Evolutionary conservation across 345 rosid genomes (phyloP), one percentile per base, ranked within the genome.

Genomic region (Eutrema japonicum): DNA sequence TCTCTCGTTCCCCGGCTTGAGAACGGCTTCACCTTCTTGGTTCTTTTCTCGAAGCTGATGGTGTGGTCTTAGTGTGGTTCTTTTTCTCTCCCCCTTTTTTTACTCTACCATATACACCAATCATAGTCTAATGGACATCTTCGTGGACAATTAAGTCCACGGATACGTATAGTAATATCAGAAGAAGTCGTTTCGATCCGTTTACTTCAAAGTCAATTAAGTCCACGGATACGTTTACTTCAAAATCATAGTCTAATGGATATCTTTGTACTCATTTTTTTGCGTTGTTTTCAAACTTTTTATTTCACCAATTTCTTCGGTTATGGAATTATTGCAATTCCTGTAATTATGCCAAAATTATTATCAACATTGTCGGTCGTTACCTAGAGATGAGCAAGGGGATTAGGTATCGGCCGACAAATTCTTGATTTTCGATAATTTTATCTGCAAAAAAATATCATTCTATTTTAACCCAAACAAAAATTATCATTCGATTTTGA

Each of bases 101-200:
- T 18, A 18, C 22, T 18, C 22, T 18, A 18, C 22, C 22, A 18
- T 22, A 22, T 22, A 22, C 26, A 22, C 26, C 26, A 22, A 22
- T 22, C 26, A 22, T 22, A 22, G 26, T 22, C 26, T 22, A 22
- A 22, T 22, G 26, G 26, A 22, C 2, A 22, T 22, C 26, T 22
- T 53, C 13, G 32, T 33, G 29, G 64, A 42, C 47, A 37, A 64
- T 53, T 43, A 43, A 64, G 41, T 65, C 48, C 33, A 36, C 32
- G 30, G 55, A 36, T 48, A 49, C 55, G 62, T 33, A 58, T 61
- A 16, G 61, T 30, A 30, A 26, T 32, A 16, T 62, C 32, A 14
- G 43, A 61, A 68, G 41, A 68, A 75, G 74, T 61, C 69, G 32
- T 68, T 46, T 75, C 18, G 33, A 26, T 51, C 46, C 68, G 69